phyloP scores from a whole-genome alignment of 306 rosid genomes.

The Myrica gale region DNA sequence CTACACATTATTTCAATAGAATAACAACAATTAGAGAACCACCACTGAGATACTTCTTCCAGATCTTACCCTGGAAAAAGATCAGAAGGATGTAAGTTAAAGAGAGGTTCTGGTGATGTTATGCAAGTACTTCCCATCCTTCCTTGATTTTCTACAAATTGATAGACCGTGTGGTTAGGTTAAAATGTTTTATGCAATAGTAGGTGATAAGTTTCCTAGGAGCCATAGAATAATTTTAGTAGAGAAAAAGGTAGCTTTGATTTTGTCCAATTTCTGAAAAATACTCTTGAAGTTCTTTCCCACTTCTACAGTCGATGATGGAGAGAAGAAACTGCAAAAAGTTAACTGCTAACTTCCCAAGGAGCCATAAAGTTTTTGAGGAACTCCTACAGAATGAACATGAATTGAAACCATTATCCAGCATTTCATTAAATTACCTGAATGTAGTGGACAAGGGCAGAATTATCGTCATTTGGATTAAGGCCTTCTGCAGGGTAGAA shows the following conservation, averaged over 20 bases:
- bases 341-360: not conserved
- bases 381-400: not conserved
- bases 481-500: conserved; percentile 82
- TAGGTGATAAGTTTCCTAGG: not conserved
- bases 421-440: conserved; percentile 51
- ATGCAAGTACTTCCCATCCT: not conserved
- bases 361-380: not conserved
- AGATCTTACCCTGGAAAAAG: conserved; percentile 17
- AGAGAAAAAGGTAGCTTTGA: not conserved
- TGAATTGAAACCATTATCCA: not conserved
- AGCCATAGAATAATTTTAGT: not conserved
- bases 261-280: not conserved
- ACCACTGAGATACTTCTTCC: conserved; percentile 14
- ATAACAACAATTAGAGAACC: conserved; percentile 11
- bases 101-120: not conserved
- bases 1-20: conserved; percentile 40
- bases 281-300: not conserved
- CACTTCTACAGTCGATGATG: not conserved
- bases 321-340: not conserved
- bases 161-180: not conserved
- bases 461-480: conserved; percentile 80
- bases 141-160: not conserved
- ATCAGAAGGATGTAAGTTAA: not conserved
- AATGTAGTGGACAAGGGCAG: conserved; percentile 78
- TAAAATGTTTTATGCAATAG: not conserved